phyloP scores from a whole-genome alignment of 805 yeast species.

The Myxozyma vanderwaltii region DNA sequence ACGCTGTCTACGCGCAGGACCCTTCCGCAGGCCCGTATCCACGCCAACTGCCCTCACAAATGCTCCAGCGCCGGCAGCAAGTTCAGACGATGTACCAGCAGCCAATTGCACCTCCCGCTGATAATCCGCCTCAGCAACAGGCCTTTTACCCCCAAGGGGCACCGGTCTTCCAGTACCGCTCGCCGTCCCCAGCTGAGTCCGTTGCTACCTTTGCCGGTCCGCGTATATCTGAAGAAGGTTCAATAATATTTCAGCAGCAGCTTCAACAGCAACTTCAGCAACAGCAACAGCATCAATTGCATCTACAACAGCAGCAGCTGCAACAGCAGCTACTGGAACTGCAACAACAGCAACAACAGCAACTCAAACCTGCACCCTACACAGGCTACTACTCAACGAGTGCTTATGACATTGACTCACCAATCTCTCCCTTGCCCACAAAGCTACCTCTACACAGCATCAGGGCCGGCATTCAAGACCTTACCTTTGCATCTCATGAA shows the following conservation, averaged over 20 bases:
- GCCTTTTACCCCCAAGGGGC: not conserved
- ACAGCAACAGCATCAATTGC: not conserved
- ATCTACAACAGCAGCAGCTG: constrained; percentile 1
- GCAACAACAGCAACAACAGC: constrained; percentile 11
- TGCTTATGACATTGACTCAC: not conserved
- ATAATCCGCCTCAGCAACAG: not conserved
- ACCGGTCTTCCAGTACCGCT: not conserved
- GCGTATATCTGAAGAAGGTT: constrained; percentile 6
- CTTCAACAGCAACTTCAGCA: constrained; percentile 2
- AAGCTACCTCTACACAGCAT: not conserved
- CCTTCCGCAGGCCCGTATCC: not conserved
- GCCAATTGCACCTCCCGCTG: too few relatives aligned
- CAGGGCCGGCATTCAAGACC: not conserved
- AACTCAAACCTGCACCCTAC: not conserved
- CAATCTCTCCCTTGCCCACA: constrained; percentile 9
- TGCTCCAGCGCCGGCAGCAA: too few relatives aligned
- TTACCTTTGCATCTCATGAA: not conserved
- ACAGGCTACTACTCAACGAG: not conserved
- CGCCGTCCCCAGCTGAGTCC: constrained; percentile 2
- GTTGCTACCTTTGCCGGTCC: not conserved
- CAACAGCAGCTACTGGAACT: not conserved
- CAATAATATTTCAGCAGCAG: constrained; percentile 2
- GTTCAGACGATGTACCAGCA: too few relatives aligned
- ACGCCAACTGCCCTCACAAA: too few relatives aligned
- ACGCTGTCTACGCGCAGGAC: too few relatives aligned